phyloP scores from a whole-genome alignment of 2,329 filamentous ascomycete species.

The Pseudogymnoascus sp. region DNA sequence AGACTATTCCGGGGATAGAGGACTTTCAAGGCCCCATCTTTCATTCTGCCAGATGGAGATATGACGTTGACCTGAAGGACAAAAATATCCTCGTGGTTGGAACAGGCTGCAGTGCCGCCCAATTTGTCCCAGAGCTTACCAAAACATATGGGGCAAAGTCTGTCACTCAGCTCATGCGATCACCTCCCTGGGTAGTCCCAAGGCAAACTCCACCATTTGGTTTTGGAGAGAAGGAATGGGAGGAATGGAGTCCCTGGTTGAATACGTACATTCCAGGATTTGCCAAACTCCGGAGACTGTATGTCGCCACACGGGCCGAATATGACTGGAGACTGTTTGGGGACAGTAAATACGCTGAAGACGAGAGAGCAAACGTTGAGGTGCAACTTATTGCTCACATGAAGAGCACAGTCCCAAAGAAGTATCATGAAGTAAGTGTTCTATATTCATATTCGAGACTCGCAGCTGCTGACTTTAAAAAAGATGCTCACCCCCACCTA shows the following conservation, averaged over 20 bases:
- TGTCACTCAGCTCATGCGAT: conserved; percentile 52
- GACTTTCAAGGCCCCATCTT: conserved; percentile 47
- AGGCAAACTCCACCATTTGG: conserved; percentile 28
- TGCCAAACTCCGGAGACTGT: conserved; percentile 32
- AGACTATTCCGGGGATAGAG: conserved; percentile 43
- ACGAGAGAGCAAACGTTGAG: conserved; percentile 35
- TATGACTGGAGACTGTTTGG: conserved; percentile 41
- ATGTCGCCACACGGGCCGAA: conserved; percentile 35
- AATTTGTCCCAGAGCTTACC: conserved; percentile 45
- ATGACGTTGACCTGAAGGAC: conserved; percentile 41
- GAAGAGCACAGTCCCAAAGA: conserved; percentile 40
- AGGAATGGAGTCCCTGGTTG: conserved; percentile 38
- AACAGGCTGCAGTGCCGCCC: conserved; percentile 49
- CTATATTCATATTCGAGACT: background rate
- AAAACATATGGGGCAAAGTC: conserved; percentile 39
- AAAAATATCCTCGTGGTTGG: conserved; percentile 51
- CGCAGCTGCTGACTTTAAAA: background rate
- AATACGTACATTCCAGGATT: conserved; percentile 41
- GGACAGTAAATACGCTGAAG: conserved; percentile 30
- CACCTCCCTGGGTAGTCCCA: conserved; percentile 48
- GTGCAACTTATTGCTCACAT: conserved; percentile 36
- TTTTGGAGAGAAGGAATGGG: conserved; percentile 33
- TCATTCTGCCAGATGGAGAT: conserved; percentile 49
- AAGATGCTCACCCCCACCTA: conserved; percentile 48
- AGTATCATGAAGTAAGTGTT: conserved; percentile 41